Base-by-base conservation (phyloP, 345 rosid species). In the Aethionema arabicum region DNA sequence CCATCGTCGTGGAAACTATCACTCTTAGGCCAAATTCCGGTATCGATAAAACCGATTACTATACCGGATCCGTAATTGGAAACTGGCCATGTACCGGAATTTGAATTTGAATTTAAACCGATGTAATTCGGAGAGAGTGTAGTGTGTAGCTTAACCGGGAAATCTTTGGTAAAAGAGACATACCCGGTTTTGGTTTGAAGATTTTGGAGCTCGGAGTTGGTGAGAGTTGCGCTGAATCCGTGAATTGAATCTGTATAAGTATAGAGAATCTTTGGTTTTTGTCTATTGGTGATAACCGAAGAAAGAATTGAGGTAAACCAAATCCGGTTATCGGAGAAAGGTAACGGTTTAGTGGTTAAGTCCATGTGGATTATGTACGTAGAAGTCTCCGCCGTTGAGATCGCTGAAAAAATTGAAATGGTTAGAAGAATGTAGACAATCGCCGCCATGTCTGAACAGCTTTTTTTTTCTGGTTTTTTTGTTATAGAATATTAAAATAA, bases 11-110 rank as follows among this genome's bases (percentile, higher is more conserved):
- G 67, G 53, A 74, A 79, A 52, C 75, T 74, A 57, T 66, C 57
- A 11, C 66, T 63, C 21, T 67, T 75, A 0, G 81, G 82, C 83
- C 80, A 79, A 11, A 79, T 61, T 0, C 83, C 80, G 57, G 59
- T 52, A 53, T 82, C 83, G 5, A 79, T n/a, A 15, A 77, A 21
- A 32, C 82, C 81, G 6, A 81, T 53, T 9, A 77, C 52, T 4
- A 48, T 63, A 37, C 66, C 76, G 32, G 67, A 41, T 16, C 83
- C 76, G 15, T 49, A 62, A 30, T 71, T 71, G 4, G 80, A 62
- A 46, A 40, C 63, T 5, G 67, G 59, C 75, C 75, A 74, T 42
- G 68, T 63, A 49, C 78, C 72, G 13, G 65, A 69, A 13, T 7
- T 5, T 2, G 65, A 69, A 13, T 7, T 5, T 2, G 65, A 50